These are phyloP conservation scores for Colletotrichum falcatum DNA, from an alignment of 2,329 filamentous ascomycete genomes.

Conservation along the genomic window DNA sequence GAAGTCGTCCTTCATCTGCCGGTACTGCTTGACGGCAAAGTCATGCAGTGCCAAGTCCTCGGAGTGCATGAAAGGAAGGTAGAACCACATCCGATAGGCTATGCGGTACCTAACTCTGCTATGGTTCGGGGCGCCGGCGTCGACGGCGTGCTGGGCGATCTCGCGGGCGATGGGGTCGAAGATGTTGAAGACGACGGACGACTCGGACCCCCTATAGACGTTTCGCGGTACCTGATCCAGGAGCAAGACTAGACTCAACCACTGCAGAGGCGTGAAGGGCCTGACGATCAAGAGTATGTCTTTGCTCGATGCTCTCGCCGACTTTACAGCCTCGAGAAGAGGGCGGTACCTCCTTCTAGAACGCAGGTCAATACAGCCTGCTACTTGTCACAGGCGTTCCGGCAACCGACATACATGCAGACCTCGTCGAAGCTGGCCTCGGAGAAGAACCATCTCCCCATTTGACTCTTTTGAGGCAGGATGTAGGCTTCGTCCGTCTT, in stretches of 20 bases:
- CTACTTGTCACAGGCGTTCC: not conserved
- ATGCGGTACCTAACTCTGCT: constrained; percentile 50
- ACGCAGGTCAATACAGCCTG: not conserved
- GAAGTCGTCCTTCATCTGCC: constrained; percentile 49
- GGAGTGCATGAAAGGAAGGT: constrained; percentile 70
- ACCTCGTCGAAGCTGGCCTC: constrained; percentile 50
- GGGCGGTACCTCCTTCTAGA: constrained; percentile 49
- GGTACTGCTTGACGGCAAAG: constrained; percentile 48
- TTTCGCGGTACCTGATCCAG: constrained; percentile 75
- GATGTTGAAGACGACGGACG: constrained; percentile 59
- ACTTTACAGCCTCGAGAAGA: constrained; percentile 50
- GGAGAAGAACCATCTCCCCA: constrained; percentile 52
- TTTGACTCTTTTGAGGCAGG: constrained; percentile 45
- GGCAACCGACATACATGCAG: constrained; percentile 49
- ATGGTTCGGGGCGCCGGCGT: constrained; percentile 47
- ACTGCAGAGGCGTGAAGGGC: constrained; percentile 49
- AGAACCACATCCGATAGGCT: constrained; percentile 66
- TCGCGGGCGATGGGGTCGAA: constrained; percentile 68
- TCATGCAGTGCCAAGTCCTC: constrained; percentile 62
- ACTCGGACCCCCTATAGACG: constrained; percentile 64
- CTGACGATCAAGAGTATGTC: constrained; percentile 47
- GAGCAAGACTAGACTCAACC: constrained; percentile 65
- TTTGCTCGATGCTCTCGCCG: constrained; percentile 45
- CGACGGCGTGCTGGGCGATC: constrained; percentile 53
- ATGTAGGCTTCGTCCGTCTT: constrained; percentile 45